Evolutionary conservation across 2,329 filamentous ascomycete genomes (phyloP), one percentile per base, ranked within the genome.

Genomic region (Penicillium expansum): DNA sequence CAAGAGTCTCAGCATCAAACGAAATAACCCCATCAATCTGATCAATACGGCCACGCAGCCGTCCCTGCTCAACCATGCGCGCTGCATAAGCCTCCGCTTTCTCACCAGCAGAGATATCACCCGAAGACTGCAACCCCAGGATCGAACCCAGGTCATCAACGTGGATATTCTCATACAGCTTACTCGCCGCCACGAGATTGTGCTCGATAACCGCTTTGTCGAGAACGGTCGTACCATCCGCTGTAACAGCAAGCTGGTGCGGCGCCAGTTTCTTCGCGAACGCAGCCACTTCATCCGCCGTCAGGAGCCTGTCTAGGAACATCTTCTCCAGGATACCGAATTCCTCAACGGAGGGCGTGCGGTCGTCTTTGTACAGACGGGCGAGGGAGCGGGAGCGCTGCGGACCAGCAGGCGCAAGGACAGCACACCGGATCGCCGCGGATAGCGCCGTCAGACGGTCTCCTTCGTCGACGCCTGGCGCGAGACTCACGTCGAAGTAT

Each of bases 241-340:
- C 83, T 0, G 91, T 97, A 61, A 85, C 87, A 24, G 94, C 94
- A 2, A 97, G 85, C 76, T 99, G 94, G 75, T 99, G 94, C 22
- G 90, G 88, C 55, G 86, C 83, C 48, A 99, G 81, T 50, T 86
- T 87, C 65, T 89, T 81, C 0, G 92, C 89, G 70, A 99, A 99
- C 54, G 90, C 87, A 37, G 87, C 85, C 41, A 97, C 91, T 76
- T 99, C 94, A n/a, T 81, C 83, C 0, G 88, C 85, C 0, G 85
- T 84, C 48, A 99, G 81, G 4, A 99, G 80, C 6, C 92, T 86
- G 74, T 97, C 91, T 48, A 97, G 82, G 74, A 96, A 96, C 85
- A 99, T 97, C 80, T 97, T 97, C 79, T 97, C 94, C 14, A 99
- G 79, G 52, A 99, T 97, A 48, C 86, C 81, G 70, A 89, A 93